Conservation (phyloP, 306 rosid species). For the Pyrus betulifolia region DNA sequence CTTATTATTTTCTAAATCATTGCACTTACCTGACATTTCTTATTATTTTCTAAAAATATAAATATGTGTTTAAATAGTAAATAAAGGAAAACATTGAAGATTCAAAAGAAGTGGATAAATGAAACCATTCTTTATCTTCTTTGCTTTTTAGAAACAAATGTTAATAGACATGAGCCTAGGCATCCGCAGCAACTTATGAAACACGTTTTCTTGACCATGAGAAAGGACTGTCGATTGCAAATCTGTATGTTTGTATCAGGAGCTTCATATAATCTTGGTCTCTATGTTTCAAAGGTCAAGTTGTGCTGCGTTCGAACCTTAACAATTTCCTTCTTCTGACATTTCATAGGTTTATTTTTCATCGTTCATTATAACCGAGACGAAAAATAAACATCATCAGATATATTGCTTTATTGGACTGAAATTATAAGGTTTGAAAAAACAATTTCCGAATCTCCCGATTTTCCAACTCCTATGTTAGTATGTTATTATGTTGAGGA, state of each 20-base stretch:
- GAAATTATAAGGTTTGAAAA: too few relatives aligned
- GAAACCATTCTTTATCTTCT: background rate
- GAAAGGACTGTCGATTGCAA: background rate
- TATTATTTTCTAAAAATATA: too few relatives aligned
- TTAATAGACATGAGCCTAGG: background rate
- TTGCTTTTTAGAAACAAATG: background rate
- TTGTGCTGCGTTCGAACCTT: background rate
- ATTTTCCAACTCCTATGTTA: too few relatives aligned
- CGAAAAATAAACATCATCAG: too few relatives aligned
- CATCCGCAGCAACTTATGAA: background rate
- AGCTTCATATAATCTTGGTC: background rate
- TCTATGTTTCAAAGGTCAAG: background rate
- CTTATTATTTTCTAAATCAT: too few relatives aligned
- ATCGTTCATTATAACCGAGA: too few relatives aligned
- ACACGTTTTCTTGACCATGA: background rate
- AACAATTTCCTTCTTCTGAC: too few relatives aligned
- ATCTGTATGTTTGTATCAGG: background rate
- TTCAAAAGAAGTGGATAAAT: background rate
- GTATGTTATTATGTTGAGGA: too few relatives aligned
- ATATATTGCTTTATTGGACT: too few relatives aligned
- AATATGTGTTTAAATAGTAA: background rate
- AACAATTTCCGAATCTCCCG: too few relatives aligned
- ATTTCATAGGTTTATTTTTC: too few relatives aligned
- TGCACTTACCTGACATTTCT: background rate
- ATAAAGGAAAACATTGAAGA: background rate